These are phyloP conservation scores for Telopea speciosissima DNA, from an alignment of 177 flowering plant species.

Conservation along the genomic window DNA sequence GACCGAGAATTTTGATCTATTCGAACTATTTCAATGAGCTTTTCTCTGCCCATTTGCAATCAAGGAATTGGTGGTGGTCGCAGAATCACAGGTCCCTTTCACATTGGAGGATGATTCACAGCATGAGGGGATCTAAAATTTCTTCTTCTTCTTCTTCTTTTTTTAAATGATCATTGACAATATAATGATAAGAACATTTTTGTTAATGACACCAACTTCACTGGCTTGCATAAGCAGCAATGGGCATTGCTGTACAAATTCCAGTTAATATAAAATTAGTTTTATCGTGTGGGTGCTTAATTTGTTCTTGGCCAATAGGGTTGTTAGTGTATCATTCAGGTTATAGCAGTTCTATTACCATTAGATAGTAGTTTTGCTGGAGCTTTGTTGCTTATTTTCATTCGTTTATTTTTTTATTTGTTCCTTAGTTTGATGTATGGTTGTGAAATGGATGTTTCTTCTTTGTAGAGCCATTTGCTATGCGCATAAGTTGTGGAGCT, in stretches of 20 bases:
- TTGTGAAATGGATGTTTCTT: slow-evolving; percentile 8
- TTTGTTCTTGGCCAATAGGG: too few species aligned
- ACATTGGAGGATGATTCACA: background rate
- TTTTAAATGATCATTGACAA: too few species aligned
- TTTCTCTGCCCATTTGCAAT: background rate
- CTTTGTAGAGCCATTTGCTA: slow-evolving; percentile 63
- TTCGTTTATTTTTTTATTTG: too few species aligned
- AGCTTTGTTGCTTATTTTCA: too few species aligned
- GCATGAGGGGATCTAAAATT: background rate
- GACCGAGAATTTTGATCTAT: background rate
- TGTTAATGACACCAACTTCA: background rate
- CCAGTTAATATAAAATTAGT: too few species aligned
- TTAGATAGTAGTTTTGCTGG: too few species aligned
- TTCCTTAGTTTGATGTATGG: background rate
- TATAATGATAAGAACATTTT: background rate
- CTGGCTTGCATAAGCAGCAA: background rate
- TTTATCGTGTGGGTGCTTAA: too few species aligned
- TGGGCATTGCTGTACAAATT: background rate
- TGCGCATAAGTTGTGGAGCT: slow-evolving; percentile 97
- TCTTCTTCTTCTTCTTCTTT: too few species aligned
- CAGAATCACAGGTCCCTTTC: background rate
- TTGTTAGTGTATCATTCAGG: too few species aligned
- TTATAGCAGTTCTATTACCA: too few species aligned
- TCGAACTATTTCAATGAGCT: background rate
- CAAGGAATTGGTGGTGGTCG: background rate